Percentiles rank a stretch among this genome's conserved stretches.
These are phyloP conservation scores for Stachybotrys echinatus DNA, from an alignment of 2,329 filamentous ascomycete species.

Conservation along the genomic window DNA sequence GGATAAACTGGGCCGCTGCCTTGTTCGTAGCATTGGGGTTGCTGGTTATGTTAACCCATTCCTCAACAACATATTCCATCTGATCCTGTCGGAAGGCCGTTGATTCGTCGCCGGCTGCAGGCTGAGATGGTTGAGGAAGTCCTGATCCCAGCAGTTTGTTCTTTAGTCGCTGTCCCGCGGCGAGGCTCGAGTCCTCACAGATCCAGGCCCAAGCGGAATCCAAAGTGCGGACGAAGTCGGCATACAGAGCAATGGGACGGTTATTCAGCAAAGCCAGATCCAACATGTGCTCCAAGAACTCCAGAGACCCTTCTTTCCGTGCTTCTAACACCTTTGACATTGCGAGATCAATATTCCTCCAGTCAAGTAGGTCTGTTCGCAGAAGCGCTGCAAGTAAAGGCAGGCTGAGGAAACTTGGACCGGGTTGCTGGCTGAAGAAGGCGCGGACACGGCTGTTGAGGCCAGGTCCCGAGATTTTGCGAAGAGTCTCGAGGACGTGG, in stretches of 20 bases:
- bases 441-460: slow-evolving; percentile 50
- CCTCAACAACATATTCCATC: slow-evolving; percentile 90
- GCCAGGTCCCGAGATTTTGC: slow-evolving; percentile 52
- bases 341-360: slow-evolving; percentile 62
- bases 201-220: slow-evolving; percentile 81
- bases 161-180: slow-evolving; percentile 66
- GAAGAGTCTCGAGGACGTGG: slow-evolving; percentile 54
- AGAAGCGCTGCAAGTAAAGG: slow-evolving; percentile 53
- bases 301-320: slow-evolving; percentile 65
- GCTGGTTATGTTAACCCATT: slow-evolving; percentile 83
- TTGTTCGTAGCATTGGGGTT: slow-evolving; percentile 72
- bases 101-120: slow-evolving; percentile 48
- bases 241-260: slow-evolving; percentile 70
- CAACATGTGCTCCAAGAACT: slow-evolving; percentile 75
- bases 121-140: slow-evolving; percentile 30
- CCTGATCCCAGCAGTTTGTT: slow-evolving; percentile 46
- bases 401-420: slow-evolving; percentile 50
- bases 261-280: slow-evolving; percentile 75
- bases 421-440: slow-evolving; percentile 52
- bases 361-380: slow-evolving; percentile 56
- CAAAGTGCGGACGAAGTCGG: slow-evolving; percentile 80
- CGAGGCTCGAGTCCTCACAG: slow-evolving; percentile 61
- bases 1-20: slow-evolving; percentile 69
- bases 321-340: slow-evolving; percentile 68
- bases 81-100: slow-evolving; percentile 64